Percentiles rank a stretch among this genome's conserved stretches.
These are phyloP conservation scores for Lecanicillium sp. DNA, from an alignment of 2,329 filamentous ascomycete genomes.

Conservation along the genomic window DNA sequence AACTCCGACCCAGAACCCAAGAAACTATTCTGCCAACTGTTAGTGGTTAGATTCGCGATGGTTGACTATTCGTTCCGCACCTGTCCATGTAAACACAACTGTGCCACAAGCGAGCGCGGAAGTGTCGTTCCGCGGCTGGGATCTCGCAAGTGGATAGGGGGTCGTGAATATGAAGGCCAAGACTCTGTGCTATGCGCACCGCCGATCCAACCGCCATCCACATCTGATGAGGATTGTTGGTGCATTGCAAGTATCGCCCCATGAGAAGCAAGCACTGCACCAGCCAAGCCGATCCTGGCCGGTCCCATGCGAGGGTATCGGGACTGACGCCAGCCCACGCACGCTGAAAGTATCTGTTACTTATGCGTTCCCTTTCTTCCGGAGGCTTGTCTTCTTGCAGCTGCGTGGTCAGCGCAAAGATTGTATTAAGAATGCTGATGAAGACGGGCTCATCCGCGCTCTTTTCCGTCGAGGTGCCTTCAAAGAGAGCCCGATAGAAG, in stretches of 20 bases:
- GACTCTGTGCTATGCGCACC: neutral
- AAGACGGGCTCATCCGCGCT: neutral
- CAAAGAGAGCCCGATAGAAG: neutral
- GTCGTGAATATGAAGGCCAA: neutral
- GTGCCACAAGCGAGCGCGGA: neutral
- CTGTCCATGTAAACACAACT: neutral
- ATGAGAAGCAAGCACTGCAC: neutral
- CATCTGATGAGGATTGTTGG: neutral
- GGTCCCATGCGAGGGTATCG: neutral
- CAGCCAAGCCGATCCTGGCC: neutral
- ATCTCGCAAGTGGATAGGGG: neutral
- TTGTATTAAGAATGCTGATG: neutral
- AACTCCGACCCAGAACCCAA: neutral
- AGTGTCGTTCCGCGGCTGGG: neutral
- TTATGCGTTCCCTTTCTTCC: neutral
- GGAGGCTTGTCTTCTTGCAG: neutral
- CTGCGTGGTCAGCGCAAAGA: neutral
- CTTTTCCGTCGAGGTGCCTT: neutral
- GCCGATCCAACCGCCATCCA: neutral
- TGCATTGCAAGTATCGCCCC: neutral
- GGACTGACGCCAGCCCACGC: neutral
- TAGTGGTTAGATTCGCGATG: neutral
- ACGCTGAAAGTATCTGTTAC: neutral
- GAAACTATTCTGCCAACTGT: neutral
- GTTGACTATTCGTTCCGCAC: neutral